Evolutionary conservation across 2,329 filamentous ascomycete genomes (phyloP), one percentile per base, ranked within the genome.

Genomic region (Apiospora saccharicola): DNA sequence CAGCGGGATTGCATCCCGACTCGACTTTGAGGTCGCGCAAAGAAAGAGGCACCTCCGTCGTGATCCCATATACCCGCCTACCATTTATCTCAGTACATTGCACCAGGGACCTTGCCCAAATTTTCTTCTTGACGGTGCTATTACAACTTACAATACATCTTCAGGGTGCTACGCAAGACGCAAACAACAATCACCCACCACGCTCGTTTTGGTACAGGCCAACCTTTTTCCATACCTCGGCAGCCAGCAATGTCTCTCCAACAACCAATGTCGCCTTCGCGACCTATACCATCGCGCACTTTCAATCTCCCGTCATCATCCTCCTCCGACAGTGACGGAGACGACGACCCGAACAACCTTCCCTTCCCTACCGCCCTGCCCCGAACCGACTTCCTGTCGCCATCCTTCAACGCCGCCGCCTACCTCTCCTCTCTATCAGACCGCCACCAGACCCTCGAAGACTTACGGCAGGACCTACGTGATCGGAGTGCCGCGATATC

Each of bases 391-490:
- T 99, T 99, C 83, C 89, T 98, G 8, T 85, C 89, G 2, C 88
- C 90, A 4, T 83, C 90, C 76, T 99, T 99, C 82, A 90, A 94
- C 74, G 92, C 97, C 0, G 90, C 93, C 1, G 85, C 86, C 2
- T 99, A 98, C 81, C 92, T 99, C 67, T 95, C 83, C 10, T 92
- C 93, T 1, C 88, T 98, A 1, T 90, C 91, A 26, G 91, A 96
- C 80, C 93, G 96, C 1, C 96, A 99, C 82, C 96, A 99, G 82
- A 98, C 96, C 0, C 93, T 99, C 68, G 95, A 98, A 80, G 96
- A 99, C 81, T 87, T 99, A 44, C 94, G 96, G 47, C 85, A 92
- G 6, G 97, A 99, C 79, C 87, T 99, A 22, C 92, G 95, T 64
- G 90, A 95, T 72, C 89, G 97, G 70, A 94, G 92, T 76, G 90